Conservation (phyloP, 306 rosid species). For the Rubus parviflorus region DNA sequence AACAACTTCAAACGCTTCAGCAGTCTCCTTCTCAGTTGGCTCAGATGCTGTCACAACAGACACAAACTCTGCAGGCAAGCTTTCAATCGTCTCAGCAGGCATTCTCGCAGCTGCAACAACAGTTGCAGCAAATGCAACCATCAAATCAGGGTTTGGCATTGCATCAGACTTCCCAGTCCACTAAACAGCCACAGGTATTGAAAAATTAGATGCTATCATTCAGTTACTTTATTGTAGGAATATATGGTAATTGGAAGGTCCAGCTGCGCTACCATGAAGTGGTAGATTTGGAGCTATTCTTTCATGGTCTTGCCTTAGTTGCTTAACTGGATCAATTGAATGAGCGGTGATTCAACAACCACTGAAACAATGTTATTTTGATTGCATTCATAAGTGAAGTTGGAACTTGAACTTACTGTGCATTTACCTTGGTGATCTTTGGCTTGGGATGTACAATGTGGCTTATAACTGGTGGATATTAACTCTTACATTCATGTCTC, state of each 20-base stretch:
- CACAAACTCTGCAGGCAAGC: conserved; percentile 87
- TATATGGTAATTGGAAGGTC: conserved; percentile 1
- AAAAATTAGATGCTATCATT: conserved; percentile 12
- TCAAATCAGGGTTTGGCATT: conserved; percentile 56
- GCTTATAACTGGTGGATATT: background rate
- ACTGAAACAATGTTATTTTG: background rate
- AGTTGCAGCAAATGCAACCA: conserved; percentile 84
- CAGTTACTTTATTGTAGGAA: background rate
- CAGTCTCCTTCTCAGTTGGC: conserved; percentile 86
- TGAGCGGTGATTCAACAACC: background rate
- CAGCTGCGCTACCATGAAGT: background rate
- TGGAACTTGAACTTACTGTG: background rate
- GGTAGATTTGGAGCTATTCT: background rate
- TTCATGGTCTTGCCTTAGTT: background rate
- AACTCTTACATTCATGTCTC: background rate
- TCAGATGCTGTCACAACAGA: conserved; percentile 91
- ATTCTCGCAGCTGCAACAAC: conserved; percentile 91
- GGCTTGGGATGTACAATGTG: background rate
- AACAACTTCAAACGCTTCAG: conserved; percentile 60
- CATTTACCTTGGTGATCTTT: background rate
- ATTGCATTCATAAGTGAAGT: background rate
- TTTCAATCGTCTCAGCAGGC: conserved; percentile 95
- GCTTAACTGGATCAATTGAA: conserved; percentile 2
- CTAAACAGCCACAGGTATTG: conserved; percentile 73
- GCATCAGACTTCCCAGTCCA: conserved; percentile 64